Evolutionary conservation across 169 alveolate species (phyloP).

Genomic region (Theileria annulata): DNA sequence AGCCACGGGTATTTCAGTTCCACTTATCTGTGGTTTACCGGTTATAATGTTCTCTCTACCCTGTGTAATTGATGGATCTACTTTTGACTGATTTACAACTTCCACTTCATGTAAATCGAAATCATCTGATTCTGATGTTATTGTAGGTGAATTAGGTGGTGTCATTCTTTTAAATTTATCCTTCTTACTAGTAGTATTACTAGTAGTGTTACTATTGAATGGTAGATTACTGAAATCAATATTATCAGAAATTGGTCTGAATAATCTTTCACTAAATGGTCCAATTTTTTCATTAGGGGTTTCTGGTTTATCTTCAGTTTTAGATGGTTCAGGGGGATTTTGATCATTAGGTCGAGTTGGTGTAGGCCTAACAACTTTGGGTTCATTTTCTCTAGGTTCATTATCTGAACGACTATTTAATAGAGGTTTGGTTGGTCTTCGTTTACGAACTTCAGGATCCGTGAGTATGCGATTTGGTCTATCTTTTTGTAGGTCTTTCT

Average conservation of each 20-base stretch:
- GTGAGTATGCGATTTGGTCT: not conserved
- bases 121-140: constrained; percentile 5
- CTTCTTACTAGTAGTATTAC: not conserved
- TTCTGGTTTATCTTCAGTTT: not conserved
- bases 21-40: constrained; percentile 34
- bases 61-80: constrained; percentile 40
- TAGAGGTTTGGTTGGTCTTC: not conserved
- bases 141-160: constrained; percentile 3
- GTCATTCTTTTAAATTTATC: constrained; percentile 4
- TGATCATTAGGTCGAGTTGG: not conserved
- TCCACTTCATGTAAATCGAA: constrained; percentile 18
- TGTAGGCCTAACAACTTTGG: not conserved
- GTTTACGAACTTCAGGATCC: not conserved
- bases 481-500: not conserved
- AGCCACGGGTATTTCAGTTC: constrained; percentile 36
- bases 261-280: constrained; percentile 5
- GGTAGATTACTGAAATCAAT: not conserved
- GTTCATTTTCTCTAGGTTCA: not conserved
- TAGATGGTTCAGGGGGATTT: not conserved
- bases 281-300: constrained; percentile 3
- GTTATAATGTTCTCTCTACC: constrained; percentile 37
- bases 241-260: constrained; percentile 1
- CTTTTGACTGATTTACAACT: constrained; percentile 4
- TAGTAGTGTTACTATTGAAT: not conserved
- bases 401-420: not conserved